phyloP scores from a whole-genome alignment of 2,329 filamentous ascomycete species.

The Colletotrichum sp. region DNA sequence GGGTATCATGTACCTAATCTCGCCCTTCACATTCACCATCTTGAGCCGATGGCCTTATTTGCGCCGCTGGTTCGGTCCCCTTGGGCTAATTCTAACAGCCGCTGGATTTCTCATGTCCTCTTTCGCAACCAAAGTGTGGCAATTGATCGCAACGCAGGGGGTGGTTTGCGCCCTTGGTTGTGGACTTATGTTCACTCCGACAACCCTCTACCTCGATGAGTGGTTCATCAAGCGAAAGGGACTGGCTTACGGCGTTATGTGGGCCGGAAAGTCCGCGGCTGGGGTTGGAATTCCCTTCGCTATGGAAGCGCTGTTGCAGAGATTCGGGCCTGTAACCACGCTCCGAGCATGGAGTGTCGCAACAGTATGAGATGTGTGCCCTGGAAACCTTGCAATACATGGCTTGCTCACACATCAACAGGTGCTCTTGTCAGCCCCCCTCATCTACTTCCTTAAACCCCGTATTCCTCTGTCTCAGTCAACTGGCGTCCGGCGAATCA shows the following conservation, averaged over 20 bases:
- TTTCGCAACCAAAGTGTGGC: background rate
- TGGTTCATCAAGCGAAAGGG: background rate
- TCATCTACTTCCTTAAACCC: background rate
- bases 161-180: background rate
- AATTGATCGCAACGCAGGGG: background rate
- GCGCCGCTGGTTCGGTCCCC: accelerated
- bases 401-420: accelerated
- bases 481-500: background rate
- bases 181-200: background rate
- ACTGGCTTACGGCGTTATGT: background rate
- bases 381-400: background rate
- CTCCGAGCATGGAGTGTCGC: background rate
- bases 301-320: accelerated
- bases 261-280: background rate
- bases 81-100: accelerated
- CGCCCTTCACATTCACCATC: background rate
- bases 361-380: background rate
- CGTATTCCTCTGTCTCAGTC: background rate
- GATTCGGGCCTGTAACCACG: background rate
- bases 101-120: background rate
- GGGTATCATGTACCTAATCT: background rate
- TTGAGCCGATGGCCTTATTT: background rate
- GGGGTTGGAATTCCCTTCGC: background rate
- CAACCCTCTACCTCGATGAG: background rate
- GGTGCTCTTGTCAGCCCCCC: accelerated